These are phyloP conservation scores for Apiospora kogelbergensis DNA, from an alignment of 2,329 filamentous ascomycete species.

Conservation along the genomic window DNA sequence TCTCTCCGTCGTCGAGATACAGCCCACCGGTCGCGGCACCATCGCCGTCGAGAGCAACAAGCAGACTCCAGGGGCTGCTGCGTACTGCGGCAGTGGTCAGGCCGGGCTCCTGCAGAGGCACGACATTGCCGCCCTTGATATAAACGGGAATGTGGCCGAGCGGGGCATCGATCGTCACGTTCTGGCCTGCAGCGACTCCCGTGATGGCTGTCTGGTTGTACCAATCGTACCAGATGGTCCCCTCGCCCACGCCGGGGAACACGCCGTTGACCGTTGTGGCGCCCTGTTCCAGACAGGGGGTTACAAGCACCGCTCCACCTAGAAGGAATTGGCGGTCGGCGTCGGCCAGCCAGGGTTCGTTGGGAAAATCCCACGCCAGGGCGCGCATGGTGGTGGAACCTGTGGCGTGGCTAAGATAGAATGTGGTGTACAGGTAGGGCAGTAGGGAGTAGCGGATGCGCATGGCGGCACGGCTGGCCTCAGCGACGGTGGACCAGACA, in stretches of 20 bases:
- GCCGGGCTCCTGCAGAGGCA: conserved; percentile 68
- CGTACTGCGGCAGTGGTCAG: conserved; percentile 66
- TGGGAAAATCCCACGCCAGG: conserved; percentile 72
- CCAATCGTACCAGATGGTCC: conserved; percentile 75
- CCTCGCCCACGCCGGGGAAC: conserved; percentile 64
- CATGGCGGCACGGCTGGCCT: conserved; percentile 67
- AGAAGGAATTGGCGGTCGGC: conserved; percentile 73
- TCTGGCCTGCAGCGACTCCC: conserved; percentile 33
- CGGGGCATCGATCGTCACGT: conserved; percentile 42
- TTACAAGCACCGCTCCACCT: conserved; percentile 64
- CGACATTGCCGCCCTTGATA: conserved; percentile 65
- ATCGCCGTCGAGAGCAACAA: conserved; percentile 57
- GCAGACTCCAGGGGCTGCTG: conserved; percentile 64
- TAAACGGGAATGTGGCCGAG: conserved; percentile 71
- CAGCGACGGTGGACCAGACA: conserved; percentile 63
- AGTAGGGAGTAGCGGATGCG: conserved; percentile 68
- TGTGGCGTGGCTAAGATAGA: conserved; percentile 63
- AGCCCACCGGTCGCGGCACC: conserved; percentile 60
- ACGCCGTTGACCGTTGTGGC: conserved; percentile 63
- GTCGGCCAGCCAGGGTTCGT: conserved; percentile 65
- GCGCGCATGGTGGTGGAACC: conserved; percentile 73
- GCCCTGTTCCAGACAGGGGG: conserved; percentile 65
- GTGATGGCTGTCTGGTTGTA: conserved; percentile 62
- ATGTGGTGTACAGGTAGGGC: conserved; percentile 75
- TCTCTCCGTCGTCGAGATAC: conserved; percentile 77